Percentiles rank a stretch among this genome's conserved stretches.
Conservation (phyloP, 2,329 filamentous ascomycete species). For the Nannizziopsis arthrosporioides region DNA sequence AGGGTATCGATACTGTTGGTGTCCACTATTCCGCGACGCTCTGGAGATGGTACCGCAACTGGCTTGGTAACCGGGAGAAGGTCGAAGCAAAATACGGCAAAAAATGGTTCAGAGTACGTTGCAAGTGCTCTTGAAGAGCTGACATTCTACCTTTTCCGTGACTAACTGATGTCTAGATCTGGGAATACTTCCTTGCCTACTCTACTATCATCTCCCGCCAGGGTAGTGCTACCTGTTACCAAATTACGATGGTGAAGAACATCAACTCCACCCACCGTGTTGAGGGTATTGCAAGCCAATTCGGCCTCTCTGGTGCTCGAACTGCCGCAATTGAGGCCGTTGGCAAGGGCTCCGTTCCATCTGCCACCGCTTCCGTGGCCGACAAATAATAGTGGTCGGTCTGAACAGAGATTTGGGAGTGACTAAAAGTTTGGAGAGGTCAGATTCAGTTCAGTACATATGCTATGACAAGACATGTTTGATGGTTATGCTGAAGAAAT, state of each 20-base stretch:
- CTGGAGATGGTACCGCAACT: constrained; percentile 98
- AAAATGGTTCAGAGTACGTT: constrained; percentile 82
- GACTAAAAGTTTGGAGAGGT: too few species aligned
- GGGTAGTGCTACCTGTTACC: constrained; percentile 73
- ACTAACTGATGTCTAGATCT: constrained; percentile 47
- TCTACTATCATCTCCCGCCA: constrained; percentile 76
- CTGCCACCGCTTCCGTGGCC: constrained; percentile 4
- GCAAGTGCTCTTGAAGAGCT: background rate
- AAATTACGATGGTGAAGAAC: constrained; percentile 81
- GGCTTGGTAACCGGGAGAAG: constrained; percentile 87
- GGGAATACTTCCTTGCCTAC: constrained; percentile 83
- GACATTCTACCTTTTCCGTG: constrained; percentile 3
- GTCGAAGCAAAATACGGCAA: constrained; percentile 90
- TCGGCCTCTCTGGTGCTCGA: constrained; percentile 55
- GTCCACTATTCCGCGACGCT: constrained; percentile 95
- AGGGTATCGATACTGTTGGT: constrained; percentile 82
- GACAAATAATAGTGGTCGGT: background rate
- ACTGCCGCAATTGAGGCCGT: constrained; percentile 32
- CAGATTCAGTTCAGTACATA: too few species aligned
- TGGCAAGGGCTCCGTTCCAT: constrained; percentile 22
- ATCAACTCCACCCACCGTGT: constrained; percentile 75
- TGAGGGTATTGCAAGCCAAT: constrained; percentile 60
- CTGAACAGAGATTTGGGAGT: too few species aligned
- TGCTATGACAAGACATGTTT: too few species aligned
- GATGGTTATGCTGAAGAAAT: too few species aligned